Evolutionary conservation across 2,329 filamentous ascomycete species (phyloP), one percentile per base, ranked within the genome.

Genomic region (Teratosphaeria epicoccoides): DNA sequence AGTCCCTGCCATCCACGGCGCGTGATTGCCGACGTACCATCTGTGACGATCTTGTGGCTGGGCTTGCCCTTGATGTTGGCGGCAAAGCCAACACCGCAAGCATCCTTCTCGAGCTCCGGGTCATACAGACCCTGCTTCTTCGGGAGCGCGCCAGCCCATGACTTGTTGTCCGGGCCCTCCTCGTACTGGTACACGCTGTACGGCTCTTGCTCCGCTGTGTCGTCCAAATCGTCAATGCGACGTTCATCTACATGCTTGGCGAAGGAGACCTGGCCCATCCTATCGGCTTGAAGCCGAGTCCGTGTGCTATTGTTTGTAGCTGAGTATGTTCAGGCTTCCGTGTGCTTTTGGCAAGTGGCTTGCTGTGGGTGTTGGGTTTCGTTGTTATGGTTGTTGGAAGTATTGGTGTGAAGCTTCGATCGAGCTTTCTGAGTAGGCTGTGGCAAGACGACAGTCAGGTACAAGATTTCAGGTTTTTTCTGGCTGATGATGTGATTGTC

Each of bases 91-190:
- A 98, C 93, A 87, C 93, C 93, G 69, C 93, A 98, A 62, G 93
- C 90, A 90, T 98, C 93, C 73, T 97, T 97, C 75, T 97, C 93
- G 59, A 94, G 82, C 70, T 84, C 83, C 57, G 93, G 93, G 75
- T 97, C 90, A 70, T 98, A 98, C 49, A 98, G 82, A 79, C 91
- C 93, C 83, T 97, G 91, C 83, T 95, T 95, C 80, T 94, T 82
- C 67, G 93, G 93, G 64, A 98, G 81, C 68, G 91, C 87, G 67
- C 90, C 88, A 64, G 91, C 93, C 93, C 93, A 94, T 61, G 88
- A 91, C 70, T 89, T 88, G 76, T 89, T 88, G 70, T 89, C 84
- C 55, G 83, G 75, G 52, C 71, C 84, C 55, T 83, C 74, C 51
- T 71, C 73, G 65, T 79, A 84, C 72, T 93, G 84, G 73, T 93